phyloP scores from a whole-genome alignment of 139 green algal genomes.

The Coelastrella sp. region DNA sequence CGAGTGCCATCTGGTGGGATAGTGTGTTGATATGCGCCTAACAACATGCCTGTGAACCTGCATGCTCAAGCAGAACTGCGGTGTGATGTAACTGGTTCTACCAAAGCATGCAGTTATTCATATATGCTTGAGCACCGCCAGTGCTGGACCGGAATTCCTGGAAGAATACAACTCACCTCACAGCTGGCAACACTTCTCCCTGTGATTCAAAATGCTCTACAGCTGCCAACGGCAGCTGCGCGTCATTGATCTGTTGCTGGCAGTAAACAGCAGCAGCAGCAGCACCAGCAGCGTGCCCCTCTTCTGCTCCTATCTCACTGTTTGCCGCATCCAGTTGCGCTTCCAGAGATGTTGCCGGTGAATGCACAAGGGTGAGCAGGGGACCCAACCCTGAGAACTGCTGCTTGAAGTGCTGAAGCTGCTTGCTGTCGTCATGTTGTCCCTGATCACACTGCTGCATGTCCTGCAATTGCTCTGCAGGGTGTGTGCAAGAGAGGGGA shows the following conservation, averaged over 20 bases:
- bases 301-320: background rate
- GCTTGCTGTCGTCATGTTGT: slow-evolving; percentile 5
- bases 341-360: background rate
- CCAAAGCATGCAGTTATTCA: no score
- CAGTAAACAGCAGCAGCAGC: no score
- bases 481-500: background rate
- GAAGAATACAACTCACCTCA: slow-evolving; percentile 21
- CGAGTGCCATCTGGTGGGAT: no score
- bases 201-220: background rate
- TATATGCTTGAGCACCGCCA: no score
- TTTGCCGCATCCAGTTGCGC: background rate
- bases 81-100: no score
- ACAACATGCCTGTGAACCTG: no score
- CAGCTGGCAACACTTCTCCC: background rate
- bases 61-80: no score
- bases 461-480: background rate
- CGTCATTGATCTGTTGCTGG: background rate
- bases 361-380: background rate
- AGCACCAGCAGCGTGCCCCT: background rate
- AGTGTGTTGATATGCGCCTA: no score
- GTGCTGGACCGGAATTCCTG: no score
- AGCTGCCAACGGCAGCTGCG: background rate
- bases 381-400: background rate
- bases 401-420: background rate
- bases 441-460: background rate